These are phyloP conservation scores for Candida hungchunana DNA, from an alignment of 805 yeast genomes.

Conservation along the genomic window DNA sequence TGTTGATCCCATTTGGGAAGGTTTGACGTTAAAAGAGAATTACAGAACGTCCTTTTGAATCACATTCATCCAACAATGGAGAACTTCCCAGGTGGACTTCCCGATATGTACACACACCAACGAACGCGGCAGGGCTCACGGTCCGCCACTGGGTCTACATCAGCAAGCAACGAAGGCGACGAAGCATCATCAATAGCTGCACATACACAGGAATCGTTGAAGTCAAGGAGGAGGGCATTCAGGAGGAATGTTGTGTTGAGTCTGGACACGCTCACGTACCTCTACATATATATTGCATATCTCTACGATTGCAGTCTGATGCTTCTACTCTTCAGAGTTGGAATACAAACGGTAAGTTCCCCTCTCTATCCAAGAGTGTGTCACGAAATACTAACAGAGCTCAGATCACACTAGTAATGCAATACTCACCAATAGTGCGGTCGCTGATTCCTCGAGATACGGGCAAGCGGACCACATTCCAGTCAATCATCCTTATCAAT, in stretches of 20 bases:
- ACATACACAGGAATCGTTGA: constrained; percentile 13
- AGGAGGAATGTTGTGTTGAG: constrained; percentile 12
- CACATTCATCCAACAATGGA: constrained; percentile 11
- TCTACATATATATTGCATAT: constrained; percentile 15
- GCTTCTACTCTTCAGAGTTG: constrained; percentile 13
- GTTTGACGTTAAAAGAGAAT: too few relatives aligned
- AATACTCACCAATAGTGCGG: constrained; percentile 5
- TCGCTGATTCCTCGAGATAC: constrained; percentile 9
- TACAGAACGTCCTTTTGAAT: background rate
- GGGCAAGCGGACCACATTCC: constrained; percentile 13
- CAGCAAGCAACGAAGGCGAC: constrained; percentile 4
- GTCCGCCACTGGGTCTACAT: constrained; percentile 1
- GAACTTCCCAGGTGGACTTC: constrained; percentile 23
- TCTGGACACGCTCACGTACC: constrained; percentile 9
- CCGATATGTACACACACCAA: constrained; percentile 8
- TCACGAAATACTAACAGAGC: constrained; percentile 1
- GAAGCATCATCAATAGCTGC: constrained; percentile 1
- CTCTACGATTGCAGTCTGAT: constrained; percentile 27
- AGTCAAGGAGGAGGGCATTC: constrained; percentile 14
- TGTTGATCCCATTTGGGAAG: background rate
- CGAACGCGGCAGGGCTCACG: constrained; percentile 2
- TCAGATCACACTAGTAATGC: constrained; percentile 9
- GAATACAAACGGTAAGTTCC: constrained; percentile 14
- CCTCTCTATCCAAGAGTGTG: background rate
- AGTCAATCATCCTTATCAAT: constrained; percentile 15